Evolutionary conservation across 768 basidiomycete genomes (phyloP), one percentile per base, ranked within the genome.

Genomic region (Cyathus striatus): DNA sequence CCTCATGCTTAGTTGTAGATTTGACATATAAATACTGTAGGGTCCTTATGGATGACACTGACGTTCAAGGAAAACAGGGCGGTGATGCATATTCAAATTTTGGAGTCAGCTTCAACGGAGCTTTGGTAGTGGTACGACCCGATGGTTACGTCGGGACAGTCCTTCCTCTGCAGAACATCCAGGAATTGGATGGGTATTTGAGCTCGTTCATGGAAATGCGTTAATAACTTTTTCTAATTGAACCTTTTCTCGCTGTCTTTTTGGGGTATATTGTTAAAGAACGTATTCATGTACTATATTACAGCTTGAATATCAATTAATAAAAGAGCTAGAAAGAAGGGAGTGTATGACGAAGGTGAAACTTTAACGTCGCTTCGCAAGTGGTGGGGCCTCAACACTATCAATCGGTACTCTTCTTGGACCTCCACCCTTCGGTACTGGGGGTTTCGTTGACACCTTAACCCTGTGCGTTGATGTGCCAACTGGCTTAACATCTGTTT

Each of bases 351-450:
- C 21, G 16, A 45, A 22, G 23, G 35, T 37, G 23, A 41, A 38
- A 20, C 40, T 40, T 41, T 16, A 41, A 53, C 46, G 42, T 49
- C 68, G 67, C 24, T 71, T 75, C 9, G 61, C 59, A 30, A 66
- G 59, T 5, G 69, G 60, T 4, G 78, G 78, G 4, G 83, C 83
- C 43, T 84, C 81, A 1, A 72, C 70, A 49, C 82, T 85, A 47
- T 78, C 76, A n/a, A 85, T 63, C 4, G 73, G 79, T 20, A 88
- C 83, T 44, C 84, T 68, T 50, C 84, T 66, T 4, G 85, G 75
- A 5, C 82, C 84, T 22, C 69, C 70, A n/a, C n/a, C n/a, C 46
- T 60, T 67, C 17, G 43, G 43, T 14, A 49, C 45, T 10, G 52
- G 59, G 50, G 66, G 62, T n/a, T 63, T 27, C 39, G 71, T 75